These are phyloP conservation scores for Monosporozyma yasuniensis DNA, from an alignment of 805 yeast species.

Conservation along the genomic window DNA sequence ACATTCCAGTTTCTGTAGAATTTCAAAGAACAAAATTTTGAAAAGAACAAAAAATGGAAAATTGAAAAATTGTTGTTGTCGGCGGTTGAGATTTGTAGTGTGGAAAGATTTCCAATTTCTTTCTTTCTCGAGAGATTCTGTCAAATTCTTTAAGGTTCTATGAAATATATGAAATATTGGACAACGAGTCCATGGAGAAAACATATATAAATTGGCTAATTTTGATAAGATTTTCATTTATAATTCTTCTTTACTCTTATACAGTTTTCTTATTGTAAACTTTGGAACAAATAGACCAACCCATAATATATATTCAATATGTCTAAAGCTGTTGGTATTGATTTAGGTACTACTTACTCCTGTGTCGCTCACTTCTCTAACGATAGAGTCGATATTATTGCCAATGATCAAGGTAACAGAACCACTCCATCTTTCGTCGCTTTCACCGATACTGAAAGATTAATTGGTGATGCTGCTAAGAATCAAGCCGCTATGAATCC, in stretches of 20 bases:
- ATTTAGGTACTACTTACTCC: slow-evolving; percentile 95
- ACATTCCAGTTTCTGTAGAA: no score
- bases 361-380: slow-evolving; percentile 87
- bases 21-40: no score
- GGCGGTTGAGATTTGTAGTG: background rate
- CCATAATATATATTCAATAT: slow-evolving; percentile 13
- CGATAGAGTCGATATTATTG: slow-evolving; percentile 88
- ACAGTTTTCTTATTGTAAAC: no score
- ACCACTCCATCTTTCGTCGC: slow-evolving; percentile 96
- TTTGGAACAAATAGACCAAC: background rate
- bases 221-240: no score
- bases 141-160: background rate
- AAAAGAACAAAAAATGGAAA: no score
- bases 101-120: no score
- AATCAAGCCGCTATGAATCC: slow-evolving; percentile 98
- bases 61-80: no score
- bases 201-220: no score
- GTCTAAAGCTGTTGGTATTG: slow-evolving; percentile 56
- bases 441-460: slow-evolving; percentile 77
- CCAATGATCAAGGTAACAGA: slow-evolving; percentile 98
- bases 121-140: background rate
- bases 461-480: slow-evolving; percentile 55
- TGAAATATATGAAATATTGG: background rate
- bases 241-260: no score
- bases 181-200: no score